phyloP scores from a whole-genome alignment of 1,139 yeast genomes.

The Nakaseomyces kungkrabaensis region DNA sequence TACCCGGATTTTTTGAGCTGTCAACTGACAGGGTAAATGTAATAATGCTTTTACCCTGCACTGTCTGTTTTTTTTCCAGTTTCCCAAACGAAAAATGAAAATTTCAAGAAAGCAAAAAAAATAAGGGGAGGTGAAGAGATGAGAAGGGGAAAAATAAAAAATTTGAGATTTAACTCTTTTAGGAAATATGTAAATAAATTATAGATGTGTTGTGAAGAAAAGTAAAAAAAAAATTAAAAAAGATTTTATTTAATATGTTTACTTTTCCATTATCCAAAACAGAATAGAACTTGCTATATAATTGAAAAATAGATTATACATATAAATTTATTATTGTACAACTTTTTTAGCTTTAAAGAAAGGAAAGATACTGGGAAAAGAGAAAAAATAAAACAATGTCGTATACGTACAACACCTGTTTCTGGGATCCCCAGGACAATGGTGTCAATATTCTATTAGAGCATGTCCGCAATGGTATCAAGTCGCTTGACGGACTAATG shows the following conservation, averaged over 20 bases:
- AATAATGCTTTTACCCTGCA: no score
- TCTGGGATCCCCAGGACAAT: conserved; percentile 29
- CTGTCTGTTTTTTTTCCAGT: not conserved
- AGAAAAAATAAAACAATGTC: conserved; percentile 5
- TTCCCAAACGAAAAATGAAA: not conserved
- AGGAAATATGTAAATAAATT: not conserved
- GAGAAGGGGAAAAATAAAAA: no score
- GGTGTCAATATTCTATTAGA: conserved; percentile 24
- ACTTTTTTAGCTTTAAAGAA: no score
- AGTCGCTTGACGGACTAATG: conserved; percentile 18
- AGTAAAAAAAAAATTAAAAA: not conserved
- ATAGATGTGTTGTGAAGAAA: not conserved
- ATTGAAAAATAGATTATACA: no score
- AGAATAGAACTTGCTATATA: no score
- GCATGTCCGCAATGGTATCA: conserved; percentile 25
- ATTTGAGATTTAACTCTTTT: conserved; percentile 1
- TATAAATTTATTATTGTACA: no score
- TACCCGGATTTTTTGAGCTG: not conserved
- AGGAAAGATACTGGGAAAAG: no score
- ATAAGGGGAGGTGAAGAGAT: no score
- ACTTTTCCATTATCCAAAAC: not conserved
- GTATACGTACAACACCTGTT: conserved; percentile 26
- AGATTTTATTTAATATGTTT: not conserved
- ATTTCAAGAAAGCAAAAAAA: no score
- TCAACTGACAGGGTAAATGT: no score